These are phyloP conservation scores for Yarrowia divulgata DNA, from an alignment of 805 yeast species.

Conservation along the genomic window DNA sequence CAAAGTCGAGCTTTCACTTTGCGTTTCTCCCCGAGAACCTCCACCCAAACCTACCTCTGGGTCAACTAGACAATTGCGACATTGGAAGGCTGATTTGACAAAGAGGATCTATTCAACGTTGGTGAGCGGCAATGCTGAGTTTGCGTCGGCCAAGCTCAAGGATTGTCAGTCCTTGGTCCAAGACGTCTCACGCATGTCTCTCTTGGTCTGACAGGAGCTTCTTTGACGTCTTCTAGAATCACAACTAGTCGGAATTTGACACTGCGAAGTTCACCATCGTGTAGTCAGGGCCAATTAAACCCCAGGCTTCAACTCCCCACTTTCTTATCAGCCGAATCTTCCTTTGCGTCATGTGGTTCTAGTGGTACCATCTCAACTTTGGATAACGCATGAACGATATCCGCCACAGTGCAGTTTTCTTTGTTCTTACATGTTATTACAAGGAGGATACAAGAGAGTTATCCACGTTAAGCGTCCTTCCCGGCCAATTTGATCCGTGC, in stretches of 20 bases:
- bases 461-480: slow-evolving; percentile 14
- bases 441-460: background rate
- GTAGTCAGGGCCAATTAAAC: background rate
- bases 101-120: background rate
- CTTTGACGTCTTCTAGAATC: background rate
- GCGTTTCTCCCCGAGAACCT: slow-evolving; percentile 19
- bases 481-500: slow-evolving; percentile 31
- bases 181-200: background rate
- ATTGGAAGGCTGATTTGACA: slow-evolving; percentile 16
- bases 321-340: background rate
- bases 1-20: background rate
- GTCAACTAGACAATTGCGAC: slow-evolving; percentile 11
- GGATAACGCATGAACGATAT: slow-evolving; percentile 17
- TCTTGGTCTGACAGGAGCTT: background rate
- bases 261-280: background rate
- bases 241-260: background rate
- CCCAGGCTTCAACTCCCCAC: background rate
- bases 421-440: slow-evolving; percentile 10
- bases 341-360: background rate
- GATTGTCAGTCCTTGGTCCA: slow-evolving; percentile 1
- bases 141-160: slow-evolving; percentile 35
- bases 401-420: slow-evolving; percentile 16
- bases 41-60: slow-evolving; percentile 21
- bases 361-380: slow-evolving; percentile 26
- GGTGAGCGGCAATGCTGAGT: slow-evolving; percentile 30